Conservation (phyloP, 2,329 filamentous ascomycete species). For the Dryadomyces quercivorus region DNA sequence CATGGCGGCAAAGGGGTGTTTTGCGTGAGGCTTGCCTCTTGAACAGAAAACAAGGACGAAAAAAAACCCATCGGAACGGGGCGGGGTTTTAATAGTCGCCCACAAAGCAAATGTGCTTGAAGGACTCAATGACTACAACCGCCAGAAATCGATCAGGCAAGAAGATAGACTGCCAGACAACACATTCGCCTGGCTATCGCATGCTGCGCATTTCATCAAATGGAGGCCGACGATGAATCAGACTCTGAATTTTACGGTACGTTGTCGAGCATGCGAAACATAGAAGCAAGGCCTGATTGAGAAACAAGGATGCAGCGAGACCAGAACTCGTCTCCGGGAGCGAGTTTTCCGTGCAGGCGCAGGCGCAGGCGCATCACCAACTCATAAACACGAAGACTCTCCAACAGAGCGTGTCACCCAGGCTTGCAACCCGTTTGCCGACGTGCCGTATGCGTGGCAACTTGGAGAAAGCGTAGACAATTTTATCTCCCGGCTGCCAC, state of each 20-base stretch:
- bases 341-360: slow-evolving; percentile 36
- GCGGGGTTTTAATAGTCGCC: not conserved
- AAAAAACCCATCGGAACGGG: not conserved
- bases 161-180: too few species aligned
- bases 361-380: too few species aligned
- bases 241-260: slow-evolving; percentile 48
- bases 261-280: not conserved
- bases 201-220: not conserved
- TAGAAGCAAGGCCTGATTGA: not conserved
- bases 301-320: slow-evolving; percentile 39
- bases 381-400: too few species aligned
- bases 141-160: too few species aligned
- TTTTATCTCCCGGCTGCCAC: slow-evolving; percentile 58
- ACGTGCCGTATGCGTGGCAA: slow-evolving; percentile 44
- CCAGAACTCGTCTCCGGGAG: slow-evolving; percentile 32
- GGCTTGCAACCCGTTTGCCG: slow-evolving; percentile 47
- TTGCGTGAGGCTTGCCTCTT: not conserved
- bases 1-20: slow-evolving; percentile 2
- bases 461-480: slow-evolving; percentile 16
- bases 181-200: too few species aligned
- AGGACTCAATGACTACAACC: too few species aligned
- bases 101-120: too few species aligned
- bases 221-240: slow-evolving; percentile 24
- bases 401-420: not conserved
- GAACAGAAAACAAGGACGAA: too few species aligned